Base-by-base conservation (phyloP, 768 basidiomycete genomes). In the Rhodosporidiobolus odoratus region DNA sequence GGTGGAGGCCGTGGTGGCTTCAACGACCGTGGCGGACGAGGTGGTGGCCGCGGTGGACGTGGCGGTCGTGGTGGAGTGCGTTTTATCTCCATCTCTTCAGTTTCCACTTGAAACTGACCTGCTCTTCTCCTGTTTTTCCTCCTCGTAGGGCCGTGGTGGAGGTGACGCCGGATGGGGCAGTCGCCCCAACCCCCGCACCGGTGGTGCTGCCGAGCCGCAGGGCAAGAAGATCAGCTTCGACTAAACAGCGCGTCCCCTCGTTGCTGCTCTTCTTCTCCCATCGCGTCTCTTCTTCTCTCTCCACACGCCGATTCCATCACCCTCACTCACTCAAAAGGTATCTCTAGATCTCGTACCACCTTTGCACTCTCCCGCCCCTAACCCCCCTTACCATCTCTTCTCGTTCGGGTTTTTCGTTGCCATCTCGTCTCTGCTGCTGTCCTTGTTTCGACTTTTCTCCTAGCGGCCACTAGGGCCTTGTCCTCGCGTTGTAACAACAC, bases 141-240 rank as follows among this genome's bases (percentile, higher is more conserved):
- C 43, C 43, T 43, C 43, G 21, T 43, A 43, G 43, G 13, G 43
- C 43, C 13, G 43, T 43, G n/a, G n/a, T n/a, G n/a, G n/a, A n/a
- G 54, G 54, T 19, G 62, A 37, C 38, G 3, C 23, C 19, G 62
- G 50, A 25, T 63, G 48, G 62, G 62, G 35, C 40, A 30, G 48
- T 25, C 13, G 25, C 30, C 10, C 27, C 30, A 66, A 66, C 65
- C 35, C 65, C 4, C 50, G 45, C 30, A 30, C 58, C 8, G 56
- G 59, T 27, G 65, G 38, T 16, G 40, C 41, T 16, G 34, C 61
- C 19, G 41, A 56, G 48, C 37, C 40, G 9, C 16, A 27, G 1
- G 71, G 71, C 38, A 88, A 82, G 83, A 88, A 87, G 80, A 86
- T 80, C 58, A 87, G 85, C 19, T 89, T 89, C 63, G 74, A 75